Evolutionary conservation across 495 filamentous ascomycete genomes (phyloP), one percentile per base, ranked within the genome.

Genomic region (Apiosordaria backusii): DNA sequence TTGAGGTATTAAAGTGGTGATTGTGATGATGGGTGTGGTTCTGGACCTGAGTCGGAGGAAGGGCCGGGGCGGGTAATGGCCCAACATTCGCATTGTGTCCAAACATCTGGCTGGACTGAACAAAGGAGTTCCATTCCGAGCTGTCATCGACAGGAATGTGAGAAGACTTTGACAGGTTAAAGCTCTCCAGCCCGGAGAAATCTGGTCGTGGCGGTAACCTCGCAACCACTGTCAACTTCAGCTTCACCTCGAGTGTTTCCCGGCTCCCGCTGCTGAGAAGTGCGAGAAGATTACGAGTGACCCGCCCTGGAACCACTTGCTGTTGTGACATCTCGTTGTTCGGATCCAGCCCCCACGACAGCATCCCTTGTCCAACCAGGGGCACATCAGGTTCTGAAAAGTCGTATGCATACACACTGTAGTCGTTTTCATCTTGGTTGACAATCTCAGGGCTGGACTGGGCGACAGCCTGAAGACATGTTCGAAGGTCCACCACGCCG

Each of bases 351-450:
- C 88, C 88, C 86, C 90, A 90, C 65, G 95, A 98, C 23, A 99
- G 84, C 90, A 98, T 91, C 63, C 95, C 95, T 76, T 97, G 96
- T 19, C 95, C 95, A 13, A 97, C 94, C 64, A 97, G 85, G 57
- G 95, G 95, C 5, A 88, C 90, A 68, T 97, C 93, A 64, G 90
- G 89, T 77, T 99, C 95, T 6, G 95, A 98, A 77, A 92, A 98
- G 72, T 99, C 95, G 78, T 91, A 93, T 22, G 95, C 94, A 77
- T 99, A 99, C 64, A 99, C 88, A 15, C 92, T 97, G 73, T 96
- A 98, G 78, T 99, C 96, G 68, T 88, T 90, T 62, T 92, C 92
- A 45, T 90, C 82, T 67, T 89, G 87, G 52, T 90, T 89, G 61
- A 97, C 84, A 24, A 99, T 80, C 78, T 99, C 95, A 50, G 95